phyloP scores from a whole-genome alignment of 177 flowering plant species.

The Vitis hybrid region DNA sequence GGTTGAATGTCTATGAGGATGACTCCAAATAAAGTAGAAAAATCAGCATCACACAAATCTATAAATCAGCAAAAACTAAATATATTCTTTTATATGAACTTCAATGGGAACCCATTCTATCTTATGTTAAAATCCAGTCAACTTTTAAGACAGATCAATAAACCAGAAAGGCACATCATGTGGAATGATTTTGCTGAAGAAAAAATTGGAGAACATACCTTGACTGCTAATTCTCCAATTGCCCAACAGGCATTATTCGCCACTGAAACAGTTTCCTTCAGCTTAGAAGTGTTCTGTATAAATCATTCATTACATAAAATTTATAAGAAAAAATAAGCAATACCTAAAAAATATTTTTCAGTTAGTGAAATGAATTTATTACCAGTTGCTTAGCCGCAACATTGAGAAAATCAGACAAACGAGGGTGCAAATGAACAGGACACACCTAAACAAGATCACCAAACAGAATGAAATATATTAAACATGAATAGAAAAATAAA shows the following conservation, averaged over 20 bases:
- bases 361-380: slow-evolving; percentile 14
- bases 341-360: neutral
- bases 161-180: neutral
- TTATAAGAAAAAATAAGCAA: slow-evolving; percentile 1
- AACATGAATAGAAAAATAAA: neutral
- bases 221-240: slow-evolving; percentile 94
- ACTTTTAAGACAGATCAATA: neutral
- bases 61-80: neutral
- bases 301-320: slow-evolving; percentile 3
- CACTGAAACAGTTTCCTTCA: slow-evolving; percentile 81
- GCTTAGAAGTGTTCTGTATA: slow-evolving; percentile 59
- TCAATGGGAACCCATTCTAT: neutral
- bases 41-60: neutral
- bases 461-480: neutral
- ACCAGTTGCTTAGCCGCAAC: slow-evolving; percentile 90
- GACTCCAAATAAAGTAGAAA: no score
- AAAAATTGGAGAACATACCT: slow-evolving; percentile 46
- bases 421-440: slow-evolving; percentile 75
- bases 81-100: neutral
- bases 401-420: slow-evolving; percentile 81
- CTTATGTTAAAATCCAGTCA: neutral
- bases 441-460: slow-evolving; percentile 54
- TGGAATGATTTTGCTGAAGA: neutral
- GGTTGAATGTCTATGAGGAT: no score
- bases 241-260: slow-evolving; percentile 99